Conservation (phyloP, 2,329 filamentous ascomycete genomes). For the Alternaria brassicae region DNA sequence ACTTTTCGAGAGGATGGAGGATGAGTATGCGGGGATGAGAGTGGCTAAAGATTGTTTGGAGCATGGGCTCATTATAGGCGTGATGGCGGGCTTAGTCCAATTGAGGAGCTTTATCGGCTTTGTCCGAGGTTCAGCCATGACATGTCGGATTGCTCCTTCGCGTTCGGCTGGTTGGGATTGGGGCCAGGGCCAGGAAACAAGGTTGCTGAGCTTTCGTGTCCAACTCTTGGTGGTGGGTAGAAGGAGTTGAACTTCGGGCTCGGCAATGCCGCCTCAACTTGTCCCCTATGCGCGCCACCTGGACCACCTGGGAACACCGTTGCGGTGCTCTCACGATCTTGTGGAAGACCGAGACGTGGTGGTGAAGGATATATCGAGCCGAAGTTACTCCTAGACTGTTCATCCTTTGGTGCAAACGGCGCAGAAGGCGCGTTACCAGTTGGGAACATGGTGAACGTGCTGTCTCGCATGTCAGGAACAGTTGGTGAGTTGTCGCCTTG, state of each 20-base stretch:
- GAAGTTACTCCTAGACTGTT: conserved; percentile 33
- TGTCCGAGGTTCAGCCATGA: conserved; percentile 78
- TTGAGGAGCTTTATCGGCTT: conserved; percentile 26
- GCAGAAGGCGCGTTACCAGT: conserved; percentile 26
- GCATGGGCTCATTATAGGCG: conserved; percentile 14
- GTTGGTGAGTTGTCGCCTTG: conserved; percentile 53
- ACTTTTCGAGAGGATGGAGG: conserved; percentile 26
- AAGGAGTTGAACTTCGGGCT: conserved; percentile 62
- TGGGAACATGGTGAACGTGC: conserved; percentile 51
- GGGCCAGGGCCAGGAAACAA: conserved; percentile 35
- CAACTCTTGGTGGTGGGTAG: conserved; percentile 55
- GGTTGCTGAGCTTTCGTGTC: conserved; percentile 63
- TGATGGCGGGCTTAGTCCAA: conserved; percentile 1
- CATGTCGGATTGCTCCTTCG: conserved; percentile 66
- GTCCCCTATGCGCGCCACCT: conserved; percentile 18
- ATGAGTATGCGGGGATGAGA: conserved; percentile 17
- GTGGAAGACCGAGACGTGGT: conserved; percentile 37
- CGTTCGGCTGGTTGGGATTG: conserved; percentile 20
- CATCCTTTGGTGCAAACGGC: conserved; percentile 20
- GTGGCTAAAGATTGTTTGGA: conserved; percentile 4
- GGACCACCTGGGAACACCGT: conserved; percentile 43
- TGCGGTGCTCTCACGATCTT: conserved; percentile 61
- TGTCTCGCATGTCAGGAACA: conserved; percentile 70
- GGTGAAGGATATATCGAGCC: conserved; percentile 36
- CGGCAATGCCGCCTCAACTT: conserved; percentile 22